Conservation (phyloP, 345 rosid species). For the Conringia planisiliqua region DNA sequence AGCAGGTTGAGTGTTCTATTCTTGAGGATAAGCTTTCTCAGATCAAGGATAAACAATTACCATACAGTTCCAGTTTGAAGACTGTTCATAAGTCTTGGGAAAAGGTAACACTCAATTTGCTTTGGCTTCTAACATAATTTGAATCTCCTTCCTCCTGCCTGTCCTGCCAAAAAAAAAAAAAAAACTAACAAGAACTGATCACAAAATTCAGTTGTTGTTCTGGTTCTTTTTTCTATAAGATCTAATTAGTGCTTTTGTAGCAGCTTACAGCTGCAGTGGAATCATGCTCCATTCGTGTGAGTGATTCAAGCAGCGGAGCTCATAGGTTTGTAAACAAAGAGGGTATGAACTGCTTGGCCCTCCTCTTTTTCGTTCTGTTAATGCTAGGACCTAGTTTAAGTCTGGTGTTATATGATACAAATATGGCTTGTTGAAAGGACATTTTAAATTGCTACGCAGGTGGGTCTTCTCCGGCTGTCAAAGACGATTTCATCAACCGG, state of each 20-base stretch:
- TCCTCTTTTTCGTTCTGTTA: constrained; percentile 7
- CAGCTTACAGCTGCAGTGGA: constrained; percentile 67
- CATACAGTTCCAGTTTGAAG: constrained; percentile 53
- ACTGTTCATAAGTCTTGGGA: constrained; percentile 68
- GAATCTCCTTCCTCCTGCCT: neutral
- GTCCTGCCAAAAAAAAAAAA: neutral
- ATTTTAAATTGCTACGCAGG: constrained; percentile 42
- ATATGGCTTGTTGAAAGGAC: constrained; percentile 27
- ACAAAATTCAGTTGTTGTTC: neutral
- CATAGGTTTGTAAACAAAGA: constrained; percentile 26
- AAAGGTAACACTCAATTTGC: constrained; percentile 44
- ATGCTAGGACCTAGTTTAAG: neutral
- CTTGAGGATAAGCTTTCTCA: constrained; percentile 58
- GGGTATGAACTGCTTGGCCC: constrained; percentile 43
- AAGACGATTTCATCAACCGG: constrained; percentile 66
- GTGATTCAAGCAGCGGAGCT: constrained; percentile 43
- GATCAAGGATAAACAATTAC: constrained; percentile 57
- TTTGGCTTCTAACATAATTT: neutral
- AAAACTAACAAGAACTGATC: neutral
- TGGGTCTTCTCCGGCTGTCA: constrained; percentile 37
- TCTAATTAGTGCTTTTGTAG: constrained; percentile 30
- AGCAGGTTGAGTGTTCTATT: constrained; percentile 65
- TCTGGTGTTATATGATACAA: constrained; percentile 11
- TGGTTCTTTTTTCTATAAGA: neutral
- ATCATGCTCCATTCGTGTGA: constrained; percentile 46